These are phyloP conservation scores for Blastobotrys raffinosifermentans DNA, from an alignment of 1,139 yeast genomes.

Conservation along the genomic window DNA sequence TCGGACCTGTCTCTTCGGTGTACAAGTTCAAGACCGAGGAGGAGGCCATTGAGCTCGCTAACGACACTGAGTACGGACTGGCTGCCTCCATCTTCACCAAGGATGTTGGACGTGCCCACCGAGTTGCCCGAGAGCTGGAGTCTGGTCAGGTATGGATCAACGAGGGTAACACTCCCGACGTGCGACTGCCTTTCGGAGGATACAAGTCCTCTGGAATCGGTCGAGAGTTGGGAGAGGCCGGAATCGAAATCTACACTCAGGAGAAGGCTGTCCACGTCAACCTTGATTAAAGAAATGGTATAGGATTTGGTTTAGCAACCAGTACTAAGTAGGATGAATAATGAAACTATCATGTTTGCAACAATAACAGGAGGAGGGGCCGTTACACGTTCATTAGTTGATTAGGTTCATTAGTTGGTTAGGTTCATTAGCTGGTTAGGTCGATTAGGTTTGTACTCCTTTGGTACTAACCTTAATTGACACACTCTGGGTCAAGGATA, in stretches of 20 bases:
- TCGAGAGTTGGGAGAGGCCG: slow-evolving; percentile 83
- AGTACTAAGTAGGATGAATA: too few species aligned
- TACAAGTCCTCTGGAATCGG: slow-evolving; percentile 85
- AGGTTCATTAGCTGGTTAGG: too few species aligned
- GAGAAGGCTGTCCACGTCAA: slow-evolving; percentile 52
- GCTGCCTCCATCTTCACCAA: slow-evolving; percentile 78
- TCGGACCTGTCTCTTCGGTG: slow-evolving; percentile 82
- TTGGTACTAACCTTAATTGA: too few species aligned
- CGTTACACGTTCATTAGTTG: too few species aligned
- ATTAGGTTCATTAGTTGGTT: too few species aligned
- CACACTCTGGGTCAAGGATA: too few species aligned
- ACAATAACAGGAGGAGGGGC: too few species aligned
- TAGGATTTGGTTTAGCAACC: too few species aligned
- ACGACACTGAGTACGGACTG: slow-evolving; percentile 69
- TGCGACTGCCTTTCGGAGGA: slow-evolving; percentile 76
- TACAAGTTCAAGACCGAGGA: slow-evolving; percentile 63
- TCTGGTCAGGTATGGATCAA: slow-evolving; percentile 81
- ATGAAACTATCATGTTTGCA: too few species aligned
- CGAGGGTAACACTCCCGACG: slow-evolving; percentile 80
- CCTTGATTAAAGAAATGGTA: slow-evolving; percentile 35
- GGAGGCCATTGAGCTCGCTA: slow-evolving; percentile 65
- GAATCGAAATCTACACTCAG: slow-evolving; percentile 77
- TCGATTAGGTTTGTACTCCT: too few species aligned
- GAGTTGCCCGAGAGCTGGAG: slow-evolving; percentile 54
- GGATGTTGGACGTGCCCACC: slow-evolving; percentile 49